Percentiles rank a stretch among this genome's conserved stretches.
Evolutionary conservation across 2,329 filamentous ascomycete genomes (phyloP).

Genomic region (Trichoderma sp.): DNA sequence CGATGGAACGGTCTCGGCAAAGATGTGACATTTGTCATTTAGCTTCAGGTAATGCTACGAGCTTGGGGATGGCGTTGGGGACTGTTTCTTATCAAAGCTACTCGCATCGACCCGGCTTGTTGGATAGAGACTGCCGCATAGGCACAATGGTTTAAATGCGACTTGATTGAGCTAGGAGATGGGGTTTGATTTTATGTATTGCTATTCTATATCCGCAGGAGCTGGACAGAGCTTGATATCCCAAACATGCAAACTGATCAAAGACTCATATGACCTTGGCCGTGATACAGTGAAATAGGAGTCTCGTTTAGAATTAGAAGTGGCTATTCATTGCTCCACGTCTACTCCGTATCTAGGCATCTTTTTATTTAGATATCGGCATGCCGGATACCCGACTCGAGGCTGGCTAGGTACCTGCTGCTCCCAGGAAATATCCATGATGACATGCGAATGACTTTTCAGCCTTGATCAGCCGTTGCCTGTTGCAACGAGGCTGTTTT

Average conservation of each 20-base stretch:
- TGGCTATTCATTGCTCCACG: background rate
- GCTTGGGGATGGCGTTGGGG: constrained; percentile 11
- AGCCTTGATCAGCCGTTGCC: background rate
- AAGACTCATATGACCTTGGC: background rate
- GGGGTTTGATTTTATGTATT: background rate
- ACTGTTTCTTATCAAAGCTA: background rate
- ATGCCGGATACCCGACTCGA: background rate
- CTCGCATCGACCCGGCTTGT: constrained; percentile 3
- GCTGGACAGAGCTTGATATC: constrained; percentile 8
- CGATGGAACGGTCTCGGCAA: constrained; percentile 2
- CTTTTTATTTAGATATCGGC: background rate
- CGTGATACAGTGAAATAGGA: background rate
- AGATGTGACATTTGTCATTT: background rate
- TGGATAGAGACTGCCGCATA: constrained; percentile 19
- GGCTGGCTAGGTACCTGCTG: background rate
- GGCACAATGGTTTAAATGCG: constrained; percentile 11
- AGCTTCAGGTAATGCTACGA: constrained; percentile 8
- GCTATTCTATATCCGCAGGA: background rate
- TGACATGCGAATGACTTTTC: background rate
- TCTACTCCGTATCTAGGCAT: background rate
- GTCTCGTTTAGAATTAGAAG: background rate
- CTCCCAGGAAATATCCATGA: background rate
- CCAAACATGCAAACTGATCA: background rate
- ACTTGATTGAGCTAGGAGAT: background rate
- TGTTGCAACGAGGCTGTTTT: background rate